Evolutionary conservation across 495 filamentous ascomycete genomes (phyloP), one percentile per base, ranked within the genome.

Genomic region (Penicillium goetzii): DNA sequence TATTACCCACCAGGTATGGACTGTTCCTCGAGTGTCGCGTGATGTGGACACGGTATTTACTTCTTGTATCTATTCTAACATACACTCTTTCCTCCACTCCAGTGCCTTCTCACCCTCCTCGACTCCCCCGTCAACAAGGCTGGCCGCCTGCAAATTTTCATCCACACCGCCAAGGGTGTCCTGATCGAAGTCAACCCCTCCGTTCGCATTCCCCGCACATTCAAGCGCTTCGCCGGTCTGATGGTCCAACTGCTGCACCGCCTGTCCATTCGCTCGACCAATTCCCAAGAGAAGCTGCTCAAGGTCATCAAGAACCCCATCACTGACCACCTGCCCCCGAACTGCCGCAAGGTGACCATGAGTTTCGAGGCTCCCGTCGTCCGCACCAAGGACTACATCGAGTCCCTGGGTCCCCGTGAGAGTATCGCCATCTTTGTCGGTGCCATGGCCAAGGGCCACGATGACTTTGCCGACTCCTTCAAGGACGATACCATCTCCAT

Each of bases 201-300:
- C 12, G 95, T 99, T 43, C 92, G 95, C 63, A 97, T 99, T 64
- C 95, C 95, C 30, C 88, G 95, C 65, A 99, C 95, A 0, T 99
- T 99, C 82, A 99, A 99, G 83, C 93, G 95, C 50, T 99, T 98
- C 70, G 94, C 95, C 32, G 95, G 95, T 73, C 80, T 98, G 64
- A 99, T 98, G 95, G 95, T 99, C 40, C 95, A 99, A 79, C 85
- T 98, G n/a, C 88, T 99, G 15, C 95, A 99, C 77, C 91, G 92
- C 33, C 88, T 97, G 32, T 95, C 92, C 33, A 99, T 99, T 72
- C 91, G 95, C 68, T 96, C 93, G 53, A 93, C 92, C 65, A 92
- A 93, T 67, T 97, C 93, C 10, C 92, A 96, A 67, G 95, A 99
- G 78, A 99, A 99, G 79, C 87, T 99, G 34, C 85, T 99, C 56